A percentile compares a stretch with the other conserved stretches of the same genome.
Evolutionary conservation across 768 basidiomycete species (phyloP).

Genomic region (Cyathus striatus): DNA sequence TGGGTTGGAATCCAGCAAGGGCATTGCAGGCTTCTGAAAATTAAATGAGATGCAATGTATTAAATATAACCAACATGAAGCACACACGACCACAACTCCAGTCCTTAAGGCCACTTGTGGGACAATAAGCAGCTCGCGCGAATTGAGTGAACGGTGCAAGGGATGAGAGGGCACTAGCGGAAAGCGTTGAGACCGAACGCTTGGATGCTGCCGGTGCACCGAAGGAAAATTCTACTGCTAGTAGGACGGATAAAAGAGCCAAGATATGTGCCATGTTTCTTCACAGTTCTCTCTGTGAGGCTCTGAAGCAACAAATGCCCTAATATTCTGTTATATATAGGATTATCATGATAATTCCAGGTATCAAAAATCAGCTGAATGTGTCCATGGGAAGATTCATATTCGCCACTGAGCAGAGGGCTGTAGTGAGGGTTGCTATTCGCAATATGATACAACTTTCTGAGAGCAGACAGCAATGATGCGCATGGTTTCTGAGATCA

Average conservation of each 20-base stretch:
- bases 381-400: no score
- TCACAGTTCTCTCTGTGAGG: no score
- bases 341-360: no score
- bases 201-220: slow-evolving; percentile 8
- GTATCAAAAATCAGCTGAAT: no score
- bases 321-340: no score
- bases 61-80: not conserved
- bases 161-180: slow-evolving; percentile 22
- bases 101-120: slow-evolving; percentile 22
- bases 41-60: not conserved
- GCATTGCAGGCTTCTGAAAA: slow-evolving; percentile 31
- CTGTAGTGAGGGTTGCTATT: no score
- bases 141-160: slow-evolving; percentile 44
- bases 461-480: no score
- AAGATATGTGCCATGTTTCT: no score
- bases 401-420: no score
- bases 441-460: no score
- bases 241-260: not conserved
- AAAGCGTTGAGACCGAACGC: slow-evolving; percentile 14
- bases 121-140: slow-evolving; percentile 51
- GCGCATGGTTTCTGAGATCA: no score
- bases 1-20: slow-evolving; percentile 30
- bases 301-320: no score
- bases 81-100: slow-evolving; percentile 45
- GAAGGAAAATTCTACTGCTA: not conserved